Evolutionary conservation across 2,329 filamentous ascomycete genomes (phyloP).

Genomic region (Alternaria hordeiaustralica): DNA sequence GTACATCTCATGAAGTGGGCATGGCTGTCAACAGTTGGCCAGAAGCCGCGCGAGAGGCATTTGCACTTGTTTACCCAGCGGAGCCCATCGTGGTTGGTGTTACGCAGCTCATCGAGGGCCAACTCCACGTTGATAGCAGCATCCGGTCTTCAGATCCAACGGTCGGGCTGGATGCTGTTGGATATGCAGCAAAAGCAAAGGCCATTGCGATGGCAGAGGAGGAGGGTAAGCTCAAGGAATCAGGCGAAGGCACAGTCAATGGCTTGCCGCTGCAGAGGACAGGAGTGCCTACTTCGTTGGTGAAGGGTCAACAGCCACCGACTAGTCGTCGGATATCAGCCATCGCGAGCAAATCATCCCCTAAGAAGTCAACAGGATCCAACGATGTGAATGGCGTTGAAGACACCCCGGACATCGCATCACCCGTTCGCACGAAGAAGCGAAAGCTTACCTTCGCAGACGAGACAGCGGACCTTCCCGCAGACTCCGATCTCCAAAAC

Average conservation of each 20-base stretch:
- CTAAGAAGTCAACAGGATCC: conserved; percentile 21
- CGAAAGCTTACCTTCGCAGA: conserved; percentile 42
- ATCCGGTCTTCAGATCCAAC: conserved; percentile 34
- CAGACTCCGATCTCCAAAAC: conserved; percentile 62
- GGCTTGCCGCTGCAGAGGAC: conserved; percentile 36
- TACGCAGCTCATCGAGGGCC: conserved; percentile 62
- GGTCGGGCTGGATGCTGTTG: conserved; percentile 34
- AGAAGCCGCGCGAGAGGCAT: conserved; percentile 63
- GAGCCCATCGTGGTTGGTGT: conserved; percentile 64
- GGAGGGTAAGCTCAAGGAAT: conserved; percentile 21
- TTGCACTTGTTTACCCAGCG: conserved; percentile 65
- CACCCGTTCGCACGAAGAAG: conserved; percentile 33
- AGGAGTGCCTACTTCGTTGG: conserved; percentile 51
- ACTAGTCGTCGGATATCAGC: conserved; percentile 36
- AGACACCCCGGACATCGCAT: conserved; percentile 2
- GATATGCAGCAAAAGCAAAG: conserved; percentile 35
- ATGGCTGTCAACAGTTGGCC: conserved; percentile 75
- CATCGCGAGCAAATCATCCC: conserved; percentile 27
- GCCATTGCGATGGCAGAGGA: conserved; percentile 30
- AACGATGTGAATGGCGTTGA: not conserved
- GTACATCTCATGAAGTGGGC: conserved; percentile 77
- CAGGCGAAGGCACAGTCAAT: not conserved
- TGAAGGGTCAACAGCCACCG: conserved; percentile 45
- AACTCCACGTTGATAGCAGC: conserved; percentile 58
- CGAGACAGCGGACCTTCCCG: conserved; percentile 35